Conservation (phyloP, 2,329 filamentous ascomycete species). For the Venturia carpophila region DNA sequence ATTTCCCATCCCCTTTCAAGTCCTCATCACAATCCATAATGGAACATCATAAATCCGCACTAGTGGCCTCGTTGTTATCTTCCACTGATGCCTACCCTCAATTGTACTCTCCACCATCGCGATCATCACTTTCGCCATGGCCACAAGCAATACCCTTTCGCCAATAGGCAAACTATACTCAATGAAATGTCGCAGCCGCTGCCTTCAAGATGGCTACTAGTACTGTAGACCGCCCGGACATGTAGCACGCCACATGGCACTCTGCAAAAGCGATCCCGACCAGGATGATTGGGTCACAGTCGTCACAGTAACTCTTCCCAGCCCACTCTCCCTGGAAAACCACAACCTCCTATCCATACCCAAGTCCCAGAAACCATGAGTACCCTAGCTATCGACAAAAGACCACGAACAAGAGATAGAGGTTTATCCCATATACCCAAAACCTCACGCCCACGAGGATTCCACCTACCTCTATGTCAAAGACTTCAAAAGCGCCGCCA, state of each 20-base stretch:
- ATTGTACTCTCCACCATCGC: background rate
- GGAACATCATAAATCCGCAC: background rate
- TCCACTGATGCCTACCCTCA: background rate
- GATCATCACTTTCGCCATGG: slow-evolving; percentile 3
- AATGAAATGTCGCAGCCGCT: background rate
- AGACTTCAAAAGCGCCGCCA: background rate
- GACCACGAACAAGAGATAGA: background rate
- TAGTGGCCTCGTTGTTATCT: background rate
- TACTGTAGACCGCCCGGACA: background rate
- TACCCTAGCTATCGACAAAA: background rate
- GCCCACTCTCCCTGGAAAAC: background rate
- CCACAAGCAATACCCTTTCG: background rate
- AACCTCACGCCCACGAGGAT: background rate
- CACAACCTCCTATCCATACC: too few species aligned
- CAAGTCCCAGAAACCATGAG: background rate
- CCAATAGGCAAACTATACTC: background rate
- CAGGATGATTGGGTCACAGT: background rate
- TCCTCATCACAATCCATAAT: background rate
- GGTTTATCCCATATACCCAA: background rate
- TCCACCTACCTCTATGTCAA: background rate
- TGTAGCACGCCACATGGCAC: background rate
- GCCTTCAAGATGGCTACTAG: background rate
- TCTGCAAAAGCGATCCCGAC: background rate
- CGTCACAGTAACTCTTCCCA: background rate
- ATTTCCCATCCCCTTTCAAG: background rate